phyloP scores from a whole-genome alignment of 2,329 filamentous ascomycete genomes.

The Pseudogymnoascus sp. region DNA sequence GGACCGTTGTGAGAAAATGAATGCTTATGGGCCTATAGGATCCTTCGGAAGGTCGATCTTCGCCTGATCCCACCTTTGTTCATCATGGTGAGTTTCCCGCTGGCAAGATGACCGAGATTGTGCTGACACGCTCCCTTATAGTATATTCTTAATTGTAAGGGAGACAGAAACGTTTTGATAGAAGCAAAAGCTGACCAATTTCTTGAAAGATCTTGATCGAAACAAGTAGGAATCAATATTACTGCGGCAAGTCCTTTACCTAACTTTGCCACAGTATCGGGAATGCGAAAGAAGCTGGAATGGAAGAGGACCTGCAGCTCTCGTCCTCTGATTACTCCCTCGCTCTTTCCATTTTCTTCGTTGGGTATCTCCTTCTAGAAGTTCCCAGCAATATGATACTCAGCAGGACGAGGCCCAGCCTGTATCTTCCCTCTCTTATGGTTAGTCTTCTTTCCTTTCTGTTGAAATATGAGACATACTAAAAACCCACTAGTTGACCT shows the following conservation, averaged over 20 bases:
- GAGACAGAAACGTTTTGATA: not conserved
- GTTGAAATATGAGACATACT: conserved; percentile 14
- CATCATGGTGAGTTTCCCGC: conserved; percentile 10
- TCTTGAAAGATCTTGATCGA: conserved; percentile 8
- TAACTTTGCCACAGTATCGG: not conserved
- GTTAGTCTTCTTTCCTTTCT: conserved; percentile 21
- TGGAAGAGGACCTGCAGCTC: not conserved
- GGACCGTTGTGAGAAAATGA: not conserved
- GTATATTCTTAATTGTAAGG: conserved; percentile 14
- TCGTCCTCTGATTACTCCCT: not conserved
- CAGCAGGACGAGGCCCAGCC: conserved; percentile 7
- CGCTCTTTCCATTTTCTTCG: conserved; percentile 33
- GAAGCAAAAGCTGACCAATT: not conserved
- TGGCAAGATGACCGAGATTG: not conserved
- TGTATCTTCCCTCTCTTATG: conserved; percentile 42
- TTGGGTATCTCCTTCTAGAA: conserved; percentile 40
- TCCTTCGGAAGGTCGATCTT: conserved; percentile 16
- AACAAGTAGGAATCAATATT: conserved; percentile 10
- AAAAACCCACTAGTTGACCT: not conserved
- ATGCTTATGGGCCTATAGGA: conserved; percentile 11
- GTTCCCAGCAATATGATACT: conserved; percentile 9
- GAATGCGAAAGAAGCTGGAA: conserved; percentile 9
- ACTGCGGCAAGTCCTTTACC: not conserved
- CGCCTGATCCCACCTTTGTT: conserved; percentile 17
- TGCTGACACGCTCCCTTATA: not conserved